Evolutionary conservation across 2,329 filamentous ascomycete genomes (phyloP).

Genomic region (Thielaviopsis musarum): DNA sequence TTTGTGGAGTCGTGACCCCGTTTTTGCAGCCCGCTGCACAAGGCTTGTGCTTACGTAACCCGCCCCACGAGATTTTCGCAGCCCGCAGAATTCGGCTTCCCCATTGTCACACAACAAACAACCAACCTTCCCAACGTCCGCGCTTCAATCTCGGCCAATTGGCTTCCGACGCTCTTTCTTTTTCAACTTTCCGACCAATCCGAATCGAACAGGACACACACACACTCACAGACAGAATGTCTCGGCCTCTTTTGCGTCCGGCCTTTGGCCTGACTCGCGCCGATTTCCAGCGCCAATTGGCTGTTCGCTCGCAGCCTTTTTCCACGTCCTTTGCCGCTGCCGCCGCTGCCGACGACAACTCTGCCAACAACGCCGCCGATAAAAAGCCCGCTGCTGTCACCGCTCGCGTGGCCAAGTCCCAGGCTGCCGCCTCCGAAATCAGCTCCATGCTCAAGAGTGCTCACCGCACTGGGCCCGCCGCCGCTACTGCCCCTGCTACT

Average conservation of each 20-base stretch:
- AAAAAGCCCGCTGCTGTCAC: conserved; percentile 10
- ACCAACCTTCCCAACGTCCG: background rate
- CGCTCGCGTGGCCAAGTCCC: conserved; percentile 16
- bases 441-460: conserved; percentile 17
- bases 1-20: background rate
- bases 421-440: conserved; percentile 21
- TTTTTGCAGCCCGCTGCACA: conserved; percentile 2
- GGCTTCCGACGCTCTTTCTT: too few relatives aligned
- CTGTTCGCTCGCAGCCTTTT: conserved; percentile 15
- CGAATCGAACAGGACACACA: background rate
- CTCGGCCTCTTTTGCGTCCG: conserved; percentile 11
- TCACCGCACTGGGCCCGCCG: conserved; percentile 3
- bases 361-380: conserved; percentile 7
- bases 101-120: background rate
- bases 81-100: background rate
- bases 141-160: too few relatives aligned
- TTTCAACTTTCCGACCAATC: too few relatives aligned
- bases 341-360: conserved; percentile 17
- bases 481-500: background rate
- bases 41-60: conserved; percentile 10
- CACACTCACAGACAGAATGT: conserved; percentile 4
- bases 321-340: conserved; percentile 22
- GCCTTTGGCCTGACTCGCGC: conserved; percentile 8
- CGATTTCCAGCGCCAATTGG: conserved; percentile 2
- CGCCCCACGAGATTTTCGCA: conserved; percentile 9